phyloP scores from a whole-genome alignment of 2,329 filamentous ascomycete genomes.

The Pseudogymnoascus sp. region DNA sequence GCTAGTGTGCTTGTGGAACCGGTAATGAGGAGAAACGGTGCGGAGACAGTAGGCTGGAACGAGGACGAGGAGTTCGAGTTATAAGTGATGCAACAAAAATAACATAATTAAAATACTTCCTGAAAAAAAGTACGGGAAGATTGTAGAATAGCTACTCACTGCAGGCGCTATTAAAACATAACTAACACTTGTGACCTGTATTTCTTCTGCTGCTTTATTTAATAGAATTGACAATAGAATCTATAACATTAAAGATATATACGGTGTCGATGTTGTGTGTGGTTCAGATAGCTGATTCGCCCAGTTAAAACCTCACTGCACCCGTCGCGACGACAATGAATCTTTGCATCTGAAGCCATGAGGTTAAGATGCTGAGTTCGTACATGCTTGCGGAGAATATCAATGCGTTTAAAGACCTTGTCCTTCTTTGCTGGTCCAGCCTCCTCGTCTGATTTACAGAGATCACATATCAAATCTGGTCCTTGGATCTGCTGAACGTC shows the following conservation, averaged over 20 bases:
- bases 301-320: not conserved
- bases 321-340: not conserved
- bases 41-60: not conserved
- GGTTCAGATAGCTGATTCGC: conserved; percentile 7
- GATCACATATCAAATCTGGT: not conserved
- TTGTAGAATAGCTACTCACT: too few relatives aligned
- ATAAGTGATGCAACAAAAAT: not conserved
- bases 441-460: conserved; percentile 11
- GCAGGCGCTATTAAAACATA: too few relatives aligned
- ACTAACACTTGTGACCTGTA: too few relatives aligned
- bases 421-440: conserved; percentile 11
- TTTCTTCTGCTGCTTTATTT: too few relatives aligned
- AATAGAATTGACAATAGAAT: too few relatives aligned
- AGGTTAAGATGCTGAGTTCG: conserved; percentile 4
- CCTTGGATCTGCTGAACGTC: not conserved
- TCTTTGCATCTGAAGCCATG: not conserved
- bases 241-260: not conserved
- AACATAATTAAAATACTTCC: not conserved
- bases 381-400: conserved; percentile 11
- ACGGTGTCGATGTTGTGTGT: not conserved
- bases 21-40: not conserved
- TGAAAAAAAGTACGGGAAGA: not conserved
- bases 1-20: not conserved
- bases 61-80: not conserved
- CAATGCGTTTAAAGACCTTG: conserved; percentile 9